Evolutionary conservation across 345 rosid genomes (phyloP), one percentile per base, ranked within the genome.

Genomic region (Populus davidiana): DNA sequence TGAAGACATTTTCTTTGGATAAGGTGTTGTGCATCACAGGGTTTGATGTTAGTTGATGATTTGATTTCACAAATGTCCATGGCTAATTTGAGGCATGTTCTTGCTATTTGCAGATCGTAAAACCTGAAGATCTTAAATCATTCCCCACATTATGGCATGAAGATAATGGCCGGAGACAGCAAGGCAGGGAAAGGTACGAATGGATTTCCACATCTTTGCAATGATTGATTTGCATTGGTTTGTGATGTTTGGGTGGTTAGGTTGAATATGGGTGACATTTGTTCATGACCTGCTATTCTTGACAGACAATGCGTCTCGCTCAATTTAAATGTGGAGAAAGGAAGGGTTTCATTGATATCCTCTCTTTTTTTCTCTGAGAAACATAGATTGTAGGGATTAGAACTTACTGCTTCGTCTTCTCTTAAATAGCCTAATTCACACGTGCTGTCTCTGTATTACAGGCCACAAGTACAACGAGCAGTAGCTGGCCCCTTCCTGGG

Each of bases 91-190:
- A 29, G 44, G 47, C 2, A 7, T 33, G 44, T 54, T 44, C 17
- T 65, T 47, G 23, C 70, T 54, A 49, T 81, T 59, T 88, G 85
- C 90, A 96, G 99, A 84, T 90, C 71, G 59, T 96, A 79, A 90
- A 90, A 68, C 79, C 90, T 66, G 69, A 72, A 69, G 98, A 96
- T 83, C 79, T 92, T 78, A 96, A 94, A 88, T 97, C 97, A 38
- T 86, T 88, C 62, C 98, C 98, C 39, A 77, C 81, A 20, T 79
- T 94, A 68, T 96, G 99, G 99, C 99, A 96, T 80, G 99, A 94
- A 82, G 97, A 96, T 76, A 91, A 88, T 70, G 78, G 91, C 74
- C 86, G 97, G 75, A 93, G 91, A 62, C 92, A 91, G 74, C 95
- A 86, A 77, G 86, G 88, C 75, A 88, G 97, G 87, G 98, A 96